phyloP scores from a whole-genome alignment of 2,329 filamentous ascomycete species.

The Pseudogymnoascus sp. region DNA sequence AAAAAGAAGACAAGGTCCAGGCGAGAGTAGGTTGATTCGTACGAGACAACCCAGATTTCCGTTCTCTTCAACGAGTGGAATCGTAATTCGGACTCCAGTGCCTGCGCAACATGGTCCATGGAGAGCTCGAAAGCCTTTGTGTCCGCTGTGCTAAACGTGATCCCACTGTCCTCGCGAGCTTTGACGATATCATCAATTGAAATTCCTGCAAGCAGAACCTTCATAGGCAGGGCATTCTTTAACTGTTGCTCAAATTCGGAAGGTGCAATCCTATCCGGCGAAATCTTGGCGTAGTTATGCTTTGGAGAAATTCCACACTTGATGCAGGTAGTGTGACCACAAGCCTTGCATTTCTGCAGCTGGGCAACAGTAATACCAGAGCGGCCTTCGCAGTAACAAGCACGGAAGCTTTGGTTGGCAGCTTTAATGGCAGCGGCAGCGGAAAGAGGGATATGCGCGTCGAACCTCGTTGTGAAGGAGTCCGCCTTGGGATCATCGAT shows the following conservation, averaged over 20 bases:
- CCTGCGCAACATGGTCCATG: conserved; percentile 25
- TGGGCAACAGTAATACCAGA: conserved; percentile 29
- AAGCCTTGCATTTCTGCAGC: conserved; percentile 43
- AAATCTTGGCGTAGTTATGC: conserved; percentile 26
- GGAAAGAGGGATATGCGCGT: conserved; percentile 14
- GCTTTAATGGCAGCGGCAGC: conserved; percentile 15
- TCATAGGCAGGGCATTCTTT: conserved; percentile 35
- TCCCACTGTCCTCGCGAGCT: conserved; percentile 15
- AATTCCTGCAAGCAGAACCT: conserved; percentile 31
- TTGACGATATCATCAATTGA: conserved; percentile 21
- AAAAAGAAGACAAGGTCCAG: conserved; percentile 34
- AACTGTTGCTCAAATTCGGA: conserved; percentile 38
- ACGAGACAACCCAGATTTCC: conserved; percentile 36
- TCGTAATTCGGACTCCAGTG: conserved; percentile 29
- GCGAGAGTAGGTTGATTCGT: conserved; percentile 32
- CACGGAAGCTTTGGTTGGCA: conserved; percentile 32
- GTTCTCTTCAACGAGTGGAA: conserved; percentile 30
- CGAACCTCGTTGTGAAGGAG: not conserved
- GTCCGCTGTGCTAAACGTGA: conserved; percentile 17
- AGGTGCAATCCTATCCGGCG: conserved; percentile 31
- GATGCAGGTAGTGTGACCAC: conserved; percentile 47
- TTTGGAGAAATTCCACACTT: conserved; percentile 47
- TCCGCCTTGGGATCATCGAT: not conserved
- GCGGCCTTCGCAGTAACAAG: conserved; percentile 52
- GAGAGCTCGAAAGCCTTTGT: conserved; percentile 29